Percentiles rank a stretch among this genome's conserved stretches.
phyloP scores from a whole-genome alignment of 352 stramenopile genomes.

The Globisporangium cylindrosporum region DNA sequence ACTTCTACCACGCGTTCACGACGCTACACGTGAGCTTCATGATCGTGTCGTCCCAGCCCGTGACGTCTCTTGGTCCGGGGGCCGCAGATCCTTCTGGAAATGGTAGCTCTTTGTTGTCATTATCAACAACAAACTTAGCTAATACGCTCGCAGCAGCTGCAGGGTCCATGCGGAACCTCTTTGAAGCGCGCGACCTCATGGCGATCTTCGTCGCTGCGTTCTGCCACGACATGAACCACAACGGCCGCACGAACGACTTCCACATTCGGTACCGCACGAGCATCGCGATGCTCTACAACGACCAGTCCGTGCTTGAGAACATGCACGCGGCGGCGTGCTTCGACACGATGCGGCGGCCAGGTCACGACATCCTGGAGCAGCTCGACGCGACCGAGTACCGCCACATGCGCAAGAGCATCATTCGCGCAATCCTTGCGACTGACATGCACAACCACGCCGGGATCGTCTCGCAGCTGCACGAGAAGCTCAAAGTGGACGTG shows the following conservation, averaged over 20 bases:
- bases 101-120: background rate
- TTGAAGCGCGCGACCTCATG: constrained; percentile 60
- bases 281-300: constrained; percentile 85
- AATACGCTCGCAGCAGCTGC: background rate
- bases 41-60: constrained; percentile 50
- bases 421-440: constrained; percentile 77
- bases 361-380: constrained; percentile 65
- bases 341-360: constrained; percentile 67
- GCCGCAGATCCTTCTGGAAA: background rate
- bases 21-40: constrained; percentile 82
- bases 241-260: constrained; percentile 87
- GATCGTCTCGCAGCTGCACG: constrained; percentile 68
- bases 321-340: constrained; percentile 83
- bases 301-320: constrained; percentile 88
- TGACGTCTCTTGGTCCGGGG: background rate
- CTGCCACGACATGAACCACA: constrained; percentile 89
- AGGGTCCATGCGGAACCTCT: constrained; percentile 18
- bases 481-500: constrained; percentile 56
- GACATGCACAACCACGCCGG: constrained; percentile 79
- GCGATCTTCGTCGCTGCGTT: constrained; percentile 78
- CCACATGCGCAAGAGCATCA: constrained; percentile 66
- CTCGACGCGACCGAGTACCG: constrained; percentile 34
- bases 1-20: constrained; percentile 81
- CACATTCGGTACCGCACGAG: constrained; percentile 73
- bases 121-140: background rate